Evolutionary conservation across 768 basidiomycete species (phyloP), one percentile per base, ranked within the genome.

Genomic region (Termitomyces sp.): DNA sequence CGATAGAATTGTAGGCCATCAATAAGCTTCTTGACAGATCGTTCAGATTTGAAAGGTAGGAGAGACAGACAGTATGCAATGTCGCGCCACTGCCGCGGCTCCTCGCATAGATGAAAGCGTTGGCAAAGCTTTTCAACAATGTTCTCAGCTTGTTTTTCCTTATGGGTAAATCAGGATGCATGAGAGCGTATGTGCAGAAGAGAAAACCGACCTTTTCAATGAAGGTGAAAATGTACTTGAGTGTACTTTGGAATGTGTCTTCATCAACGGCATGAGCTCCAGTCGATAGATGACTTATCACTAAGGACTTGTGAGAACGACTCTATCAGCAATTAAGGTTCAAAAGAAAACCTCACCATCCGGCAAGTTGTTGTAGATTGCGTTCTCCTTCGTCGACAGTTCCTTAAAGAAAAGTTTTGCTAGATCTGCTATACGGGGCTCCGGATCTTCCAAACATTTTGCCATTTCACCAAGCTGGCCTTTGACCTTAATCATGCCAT

Each of bases 401-500:
- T 98, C 95, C 23, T 85, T 90, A 79, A 99, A 99, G 85, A 99
- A 99, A 52, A 99, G 71, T 72, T 95, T 96, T n/a, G 97, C 96
- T 41, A 99, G 80, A 67, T 98, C 96, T 18, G 91, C 84, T 60
- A 99, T 89, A 14, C 96, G 75, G 49, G 79, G 79, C 58, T 98
- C 96, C 26, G 83, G 79, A 71, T 98, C 96, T 74, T 98, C 95
- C 7, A 98, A 75, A 70, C 97, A 98, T 73, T 99, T 98, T n/a
- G 96, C 97, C 96, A 99, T 98, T 79, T 99, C 97, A 18, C 97
- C 97, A 7, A 99, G 79, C 70, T 99, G 96, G 1, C 97, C 97
- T 74, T 99, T 98, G 65, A 98, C 95, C 74, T 98, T 99, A 81
- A 99, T 91, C 97, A 98, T 98, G 2, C 96, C 96, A 67, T 98